Conservation (phyloP, 2,329 filamentous ascomycete genomes). For the Arachnomyces sp. region DNA sequence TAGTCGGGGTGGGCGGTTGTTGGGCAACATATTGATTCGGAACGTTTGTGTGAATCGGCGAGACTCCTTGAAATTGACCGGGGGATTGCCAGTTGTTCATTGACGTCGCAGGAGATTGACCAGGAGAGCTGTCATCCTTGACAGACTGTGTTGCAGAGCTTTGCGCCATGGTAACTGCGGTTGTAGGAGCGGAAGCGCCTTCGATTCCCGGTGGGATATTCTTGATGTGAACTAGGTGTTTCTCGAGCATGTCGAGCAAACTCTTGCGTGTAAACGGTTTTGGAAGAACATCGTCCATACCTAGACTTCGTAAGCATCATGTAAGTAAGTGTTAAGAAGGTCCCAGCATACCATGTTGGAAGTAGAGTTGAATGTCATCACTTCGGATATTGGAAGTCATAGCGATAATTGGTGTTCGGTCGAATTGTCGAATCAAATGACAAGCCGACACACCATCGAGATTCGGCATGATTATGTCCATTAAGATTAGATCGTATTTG, state of each 20-base stretch:
- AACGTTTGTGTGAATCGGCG: conserved; percentile 46
- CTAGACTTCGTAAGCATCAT: conserved; percentile 42
- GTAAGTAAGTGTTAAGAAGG: background rate
- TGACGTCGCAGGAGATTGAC: conserved; percentile 52
- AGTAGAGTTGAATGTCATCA: conserved; percentile 95
- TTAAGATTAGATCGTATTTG: conserved; percentile 66
- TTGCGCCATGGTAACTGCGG: conserved; percentile 41
- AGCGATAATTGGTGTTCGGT: conserved; percentile 80
- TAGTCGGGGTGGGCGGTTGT: conserved; percentile 15
- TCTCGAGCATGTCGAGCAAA: conserved; percentile 77
- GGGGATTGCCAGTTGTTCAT: conserved; percentile 59
- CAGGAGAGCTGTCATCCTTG: conserved; percentile 57
- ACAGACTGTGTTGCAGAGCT: conserved; percentile 48
- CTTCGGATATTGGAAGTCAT: conserved; percentile 98
- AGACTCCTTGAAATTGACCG: conserved; percentile 50
- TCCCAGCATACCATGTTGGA: conserved; percentile 70
- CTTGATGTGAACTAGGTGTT: conserved; percentile 77
- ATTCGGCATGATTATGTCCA: conserved; percentile 97
- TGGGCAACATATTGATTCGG: conserved; percentile 32
- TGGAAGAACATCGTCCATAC: conserved; percentile 94
- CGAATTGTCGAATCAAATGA: conserved; percentile 82
- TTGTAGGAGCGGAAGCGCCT: conserved; percentile 32
- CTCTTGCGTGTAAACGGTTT: conserved; percentile 93
- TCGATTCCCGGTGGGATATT: conserved; percentile 55
- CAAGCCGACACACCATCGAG: conserved; percentile 92